Percentiles rank a stretch among this genome's conserved stretches.
Conservation (phyloP, 257 asterid species). For the Ocimum tenuiflorum region DNA sequence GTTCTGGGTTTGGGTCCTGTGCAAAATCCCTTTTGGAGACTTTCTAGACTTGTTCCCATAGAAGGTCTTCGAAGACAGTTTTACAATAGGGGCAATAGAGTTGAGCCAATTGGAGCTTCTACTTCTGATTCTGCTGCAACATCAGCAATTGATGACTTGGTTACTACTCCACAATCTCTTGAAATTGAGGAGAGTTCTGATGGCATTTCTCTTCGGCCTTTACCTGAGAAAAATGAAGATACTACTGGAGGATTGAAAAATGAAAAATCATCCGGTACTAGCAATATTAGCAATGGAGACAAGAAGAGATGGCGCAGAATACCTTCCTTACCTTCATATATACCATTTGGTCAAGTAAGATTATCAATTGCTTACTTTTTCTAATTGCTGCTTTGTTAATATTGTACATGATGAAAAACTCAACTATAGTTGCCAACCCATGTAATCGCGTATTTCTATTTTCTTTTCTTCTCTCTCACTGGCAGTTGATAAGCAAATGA, state of each 20-base stretch:
- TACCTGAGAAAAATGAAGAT: conserved; percentile 56
- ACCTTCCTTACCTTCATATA: conserved; percentile 92
- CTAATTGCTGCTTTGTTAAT: not conserved
- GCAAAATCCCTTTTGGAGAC: conserved; percentile 92
- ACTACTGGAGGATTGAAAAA: conserved; percentile 39
- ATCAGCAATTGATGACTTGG: conserved; percentile 59
- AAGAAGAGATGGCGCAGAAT: conserved; percentile 63
- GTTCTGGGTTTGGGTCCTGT: conserved; percentile 98
- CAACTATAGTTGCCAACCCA: not conserved
- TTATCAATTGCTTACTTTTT: conserved; percentile 8
- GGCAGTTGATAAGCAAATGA: not conserved
- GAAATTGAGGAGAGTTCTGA: conserved; percentile 97
- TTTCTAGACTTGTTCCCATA: conserved; percentile 90
- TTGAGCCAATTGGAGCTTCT: conserved; percentile 46
- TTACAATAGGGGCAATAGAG: conserved; percentile 41
- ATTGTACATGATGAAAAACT: not conserved
- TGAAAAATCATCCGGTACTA: conserved; percentile 46
- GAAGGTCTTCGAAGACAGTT: conserved; percentile 74
- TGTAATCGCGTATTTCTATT: not conserved
- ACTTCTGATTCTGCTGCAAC: conserved; percentile 43
- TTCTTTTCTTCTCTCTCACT: not conserved
- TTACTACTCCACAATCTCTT: conserved; percentile 69
- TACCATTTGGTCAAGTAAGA: conserved; percentile 93
- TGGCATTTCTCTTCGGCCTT: conserved; percentile 86
- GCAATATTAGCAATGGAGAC: conserved; percentile 31